A percentile compares a stretch with the other conserved stretches of the same genome.
Evolutionary conservation across 345 rosid species (phyloP).

Genomic region (Erodium maritimum): DNA sequence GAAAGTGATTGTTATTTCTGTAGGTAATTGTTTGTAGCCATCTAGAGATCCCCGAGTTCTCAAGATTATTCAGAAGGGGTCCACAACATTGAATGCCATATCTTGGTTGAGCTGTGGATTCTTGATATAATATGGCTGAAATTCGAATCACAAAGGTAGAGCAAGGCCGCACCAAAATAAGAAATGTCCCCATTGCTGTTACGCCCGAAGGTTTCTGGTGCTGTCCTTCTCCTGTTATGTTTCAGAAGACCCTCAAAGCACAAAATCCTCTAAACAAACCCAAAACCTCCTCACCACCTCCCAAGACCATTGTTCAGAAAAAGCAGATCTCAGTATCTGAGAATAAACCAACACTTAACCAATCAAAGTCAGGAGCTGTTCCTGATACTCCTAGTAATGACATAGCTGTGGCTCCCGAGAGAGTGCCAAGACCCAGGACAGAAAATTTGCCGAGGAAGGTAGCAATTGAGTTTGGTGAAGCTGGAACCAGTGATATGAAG

Average conservation of each 20-base stretch:
- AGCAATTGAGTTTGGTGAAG: conserved; percentile 88
- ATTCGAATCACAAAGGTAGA: conserved; percentile 60
- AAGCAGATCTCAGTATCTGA: conserved; percentile 35
- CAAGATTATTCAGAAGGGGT: too few species aligned
- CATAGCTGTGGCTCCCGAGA: conserved; percentile 40
- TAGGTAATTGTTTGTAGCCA: too few species aligned
- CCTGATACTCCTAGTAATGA: conserved; percentile 31
- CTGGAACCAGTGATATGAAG: conserved; percentile 78
- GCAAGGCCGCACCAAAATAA: conserved; percentile 73
- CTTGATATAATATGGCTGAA: conserved; percentile 56
- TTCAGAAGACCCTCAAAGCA: conserved; percentile 68
- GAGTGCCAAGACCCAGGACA: conserved; percentile 51
- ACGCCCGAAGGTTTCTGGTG: conserved; percentile 99
- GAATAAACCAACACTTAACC: conserved; percentile 39
- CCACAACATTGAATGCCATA: too few species aligned
- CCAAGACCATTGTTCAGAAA: conserved; percentile 35
- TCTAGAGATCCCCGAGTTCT: too few species aligned
- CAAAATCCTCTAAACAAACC: conserved; percentile 55
- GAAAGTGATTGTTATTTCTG: too few species aligned
- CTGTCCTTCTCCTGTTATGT: conserved; percentile 88
- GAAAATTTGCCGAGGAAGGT: conserved; percentile 84
- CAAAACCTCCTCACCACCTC: conserved; percentile 52
- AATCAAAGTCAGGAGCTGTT: conserved; percentile 39
- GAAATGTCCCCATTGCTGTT: conserved; percentile 88
- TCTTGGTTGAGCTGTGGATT: conserved; percentile 6